phyloP scores from a whole-genome alignment of 176 grass and related monocot genomes.

The Pharus latifolius region DNA sequence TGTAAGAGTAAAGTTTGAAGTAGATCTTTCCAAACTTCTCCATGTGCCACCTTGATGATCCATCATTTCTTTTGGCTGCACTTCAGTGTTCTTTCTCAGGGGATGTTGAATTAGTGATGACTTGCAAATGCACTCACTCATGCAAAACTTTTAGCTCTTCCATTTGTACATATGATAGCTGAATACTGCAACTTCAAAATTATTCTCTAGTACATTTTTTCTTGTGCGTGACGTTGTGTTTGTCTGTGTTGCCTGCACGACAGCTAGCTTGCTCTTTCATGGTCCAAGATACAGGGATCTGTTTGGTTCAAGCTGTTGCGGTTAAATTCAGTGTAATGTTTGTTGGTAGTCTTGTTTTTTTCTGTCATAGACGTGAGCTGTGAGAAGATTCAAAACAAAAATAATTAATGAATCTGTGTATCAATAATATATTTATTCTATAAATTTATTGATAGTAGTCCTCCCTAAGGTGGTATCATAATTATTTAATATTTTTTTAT shows the following conservation, averaged over 20 bases:
- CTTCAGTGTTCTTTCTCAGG: background rate
- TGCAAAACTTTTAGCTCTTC: too few species aligned
- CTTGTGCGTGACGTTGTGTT: background rate
- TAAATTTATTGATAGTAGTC: too few species aligned
- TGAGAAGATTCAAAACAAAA: too few species aligned
- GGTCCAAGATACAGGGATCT: too few species aligned
- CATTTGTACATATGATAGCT: conserved; percentile 2
- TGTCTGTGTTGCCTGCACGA: background rate
- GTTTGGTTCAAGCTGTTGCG: background rate
- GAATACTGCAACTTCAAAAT: background rate
- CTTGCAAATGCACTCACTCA: background rate
- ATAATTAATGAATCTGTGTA: too few species aligned
- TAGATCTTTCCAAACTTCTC: background rate
- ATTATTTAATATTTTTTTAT: too few species aligned
- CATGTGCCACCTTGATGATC: background rate
- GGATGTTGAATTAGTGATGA: background rate
- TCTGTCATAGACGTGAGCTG: too few species aligned
- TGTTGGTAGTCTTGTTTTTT: too few species aligned
- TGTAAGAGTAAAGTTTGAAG: background rate
- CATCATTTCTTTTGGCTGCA: background rate
- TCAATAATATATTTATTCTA: too few species aligned
- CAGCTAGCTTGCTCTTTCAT: background rate
- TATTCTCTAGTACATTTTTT: background rate
- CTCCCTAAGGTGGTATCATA: too few species aligned
- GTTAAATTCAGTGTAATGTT: background rate